A percentile compares a stretch with the other conserved stretches of the same genome.
These are phyloP conservation scores for Cladosporium sp. DNA, from an alignment of 2,329 filamentous ascomycete genomes.

Conservation along the genomic window DNA sequence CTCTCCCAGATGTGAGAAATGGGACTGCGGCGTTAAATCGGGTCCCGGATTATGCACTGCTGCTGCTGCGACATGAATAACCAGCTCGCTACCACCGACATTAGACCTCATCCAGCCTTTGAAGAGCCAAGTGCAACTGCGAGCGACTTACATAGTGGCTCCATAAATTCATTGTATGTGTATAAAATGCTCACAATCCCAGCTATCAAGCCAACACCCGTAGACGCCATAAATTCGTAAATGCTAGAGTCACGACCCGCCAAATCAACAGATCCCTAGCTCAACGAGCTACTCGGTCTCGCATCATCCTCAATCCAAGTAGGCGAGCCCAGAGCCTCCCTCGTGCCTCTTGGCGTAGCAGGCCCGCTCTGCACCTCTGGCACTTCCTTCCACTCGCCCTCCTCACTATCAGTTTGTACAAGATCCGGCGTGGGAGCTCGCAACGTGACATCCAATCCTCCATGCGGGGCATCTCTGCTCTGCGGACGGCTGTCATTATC, in stretches of 20 bases:
- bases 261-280: background rate
- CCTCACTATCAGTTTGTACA: constrained; percentile 22
- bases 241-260: background rate
- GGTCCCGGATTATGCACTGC: too few species aligned
- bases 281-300: constrained; percentile 10
- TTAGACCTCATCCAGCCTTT: too few species aligned
- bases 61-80: too few species aligned
- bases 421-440: constrained; percentile 35
- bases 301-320: background rate
- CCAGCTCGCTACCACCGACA: too few species aligned
- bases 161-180: background rate
- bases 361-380: constrained; percentile 43
- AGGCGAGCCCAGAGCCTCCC: constrained; percentile 29
- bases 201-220: background rate
- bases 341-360: constrained; percentile 44
- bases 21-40: too few species aligned
- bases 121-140: too few species aligned
- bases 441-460: constrained; percentile 30
- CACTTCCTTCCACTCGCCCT: constrained; percentile 19
- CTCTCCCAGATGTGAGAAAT: too few species aligned
- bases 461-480: constrained; percentile 17
- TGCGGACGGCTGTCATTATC: constrained; percentile 36
- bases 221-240: background rate
- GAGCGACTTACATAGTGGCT: too few species aligned
- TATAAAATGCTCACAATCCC: background rate